Evolutionary conservation across 2,329 filamentous ascomycete species (phyloP).

Genomic region (Aspergillus costaricaensis): DNA sequence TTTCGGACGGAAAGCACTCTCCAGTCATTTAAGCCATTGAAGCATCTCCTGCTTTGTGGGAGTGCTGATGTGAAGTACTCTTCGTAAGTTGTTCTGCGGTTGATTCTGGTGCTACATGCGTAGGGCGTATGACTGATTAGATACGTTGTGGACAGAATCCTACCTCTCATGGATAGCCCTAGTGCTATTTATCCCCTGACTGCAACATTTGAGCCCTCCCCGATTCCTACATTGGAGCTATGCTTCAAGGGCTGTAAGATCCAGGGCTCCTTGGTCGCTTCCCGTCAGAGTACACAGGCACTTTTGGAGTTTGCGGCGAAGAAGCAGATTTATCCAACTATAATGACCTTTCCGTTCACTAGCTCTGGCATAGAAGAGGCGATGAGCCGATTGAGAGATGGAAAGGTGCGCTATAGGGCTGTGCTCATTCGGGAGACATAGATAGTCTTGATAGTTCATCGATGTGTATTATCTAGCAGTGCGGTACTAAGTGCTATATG

Average conservation of each 20-base stretch:
- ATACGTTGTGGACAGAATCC: too few species aligned
- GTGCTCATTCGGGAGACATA: neutral
- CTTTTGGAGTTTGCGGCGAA: conserved; percentile 64
- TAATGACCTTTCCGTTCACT: conserved; percentile 64
- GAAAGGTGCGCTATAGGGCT: conserved; percentile 48
- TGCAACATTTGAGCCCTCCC: conserved; percentile 21
- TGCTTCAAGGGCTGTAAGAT: conserved; percentile 59
- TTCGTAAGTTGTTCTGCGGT: neutral
- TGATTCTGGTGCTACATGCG: neutral
- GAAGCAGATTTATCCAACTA: conserved; percentile 63
- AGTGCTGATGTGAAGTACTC: neutral
- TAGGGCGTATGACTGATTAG: too few species aligned
- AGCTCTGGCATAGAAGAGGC: conserved; percentile 50
- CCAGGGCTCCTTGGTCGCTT: conserved; percentile 63
- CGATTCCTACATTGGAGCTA: conserved; percentile 47
- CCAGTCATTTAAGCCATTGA: too few species aligned
- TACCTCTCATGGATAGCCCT: conserved; percentile 25
- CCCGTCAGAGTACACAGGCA: conserved; percentile 63
- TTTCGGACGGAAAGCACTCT: too few species aligned
- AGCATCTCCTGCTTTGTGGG: neutral
- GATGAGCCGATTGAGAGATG: conserved; percentile 49
- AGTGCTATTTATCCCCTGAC: conserved; percentile 33
- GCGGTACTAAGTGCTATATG: too few species aligned
- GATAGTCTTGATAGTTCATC: too few species aligned
- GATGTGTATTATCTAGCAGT: too few species aligned